Evolutionary conservation across 2,329 filamentous ascomycete species (phyloP).

Genomic region (Cercospora sesami): DNA sequence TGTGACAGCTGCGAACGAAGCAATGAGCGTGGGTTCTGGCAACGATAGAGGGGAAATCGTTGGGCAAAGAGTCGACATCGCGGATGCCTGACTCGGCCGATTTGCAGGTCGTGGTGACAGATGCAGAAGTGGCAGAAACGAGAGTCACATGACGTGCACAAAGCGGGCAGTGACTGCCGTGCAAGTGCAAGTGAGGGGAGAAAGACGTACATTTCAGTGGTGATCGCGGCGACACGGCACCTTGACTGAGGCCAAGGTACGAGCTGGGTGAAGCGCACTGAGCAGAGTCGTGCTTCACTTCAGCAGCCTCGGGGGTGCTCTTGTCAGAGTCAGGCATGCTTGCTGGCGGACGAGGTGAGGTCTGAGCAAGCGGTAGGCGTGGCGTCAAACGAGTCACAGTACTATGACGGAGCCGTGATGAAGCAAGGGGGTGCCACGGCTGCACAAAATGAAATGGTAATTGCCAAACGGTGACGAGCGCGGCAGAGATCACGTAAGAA

Average conservation of each 20-base stretch:
- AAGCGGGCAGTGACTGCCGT: background rate
- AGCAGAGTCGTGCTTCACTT: conserved; percentile 28
- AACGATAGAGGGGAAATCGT: background rate
- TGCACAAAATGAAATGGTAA: background rate
- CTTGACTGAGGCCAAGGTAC: conserved; percentile 29
- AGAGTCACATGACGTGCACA: background rate
- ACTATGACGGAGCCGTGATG: conserved; percentile 2
- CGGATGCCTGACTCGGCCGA: background rate
- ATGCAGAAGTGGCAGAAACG: background rate
- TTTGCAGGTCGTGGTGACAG: background rate
- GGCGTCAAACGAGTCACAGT: background rate
- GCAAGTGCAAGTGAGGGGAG: conserved; percentile 12
- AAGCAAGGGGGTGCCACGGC: conserved; percentile 5
- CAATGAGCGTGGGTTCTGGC: conserved; percentile 20
- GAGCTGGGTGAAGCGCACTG: conserved; percentile 35
- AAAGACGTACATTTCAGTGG: conserved; percentile 35
- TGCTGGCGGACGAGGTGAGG: conserved; percentile 7
- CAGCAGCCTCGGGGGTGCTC: conserved; percentile 16
- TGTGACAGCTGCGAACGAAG: conserved; percentile 44
- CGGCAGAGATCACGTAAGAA: conserved; percentile 3
- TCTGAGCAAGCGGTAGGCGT: background rate
- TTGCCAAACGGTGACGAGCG: background rate
- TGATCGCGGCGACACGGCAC: conserved; percentile 26
- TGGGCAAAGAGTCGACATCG: conserved; percentile 6
- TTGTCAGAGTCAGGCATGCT: conserved; percentile 25